phyloP scores from a whole-genome alignment of 805 yeast species.

The Sugiyamaella marilandica region DNA sequence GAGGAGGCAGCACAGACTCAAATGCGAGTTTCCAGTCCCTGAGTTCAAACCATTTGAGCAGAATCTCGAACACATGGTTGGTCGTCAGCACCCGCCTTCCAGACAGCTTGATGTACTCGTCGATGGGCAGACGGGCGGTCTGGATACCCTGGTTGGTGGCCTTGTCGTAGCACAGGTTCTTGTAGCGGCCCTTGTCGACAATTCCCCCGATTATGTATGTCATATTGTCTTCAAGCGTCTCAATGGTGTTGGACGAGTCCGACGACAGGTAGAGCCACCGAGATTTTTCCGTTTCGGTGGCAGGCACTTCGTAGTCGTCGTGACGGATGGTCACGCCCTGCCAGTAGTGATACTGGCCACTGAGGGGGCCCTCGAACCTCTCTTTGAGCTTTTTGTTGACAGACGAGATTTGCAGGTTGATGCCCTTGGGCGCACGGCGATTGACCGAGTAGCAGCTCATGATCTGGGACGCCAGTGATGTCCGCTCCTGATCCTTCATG shows the following conservation, averaged over 20 bases:
- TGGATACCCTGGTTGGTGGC: constrained; percentile 67
- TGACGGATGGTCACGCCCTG: constrained; percentile 50
- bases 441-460: constrained; percentile 79
- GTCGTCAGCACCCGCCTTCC: constrained; percentile 91
- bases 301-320: constrained; percentile 35
- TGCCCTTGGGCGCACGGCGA: constrained; percentile 52
- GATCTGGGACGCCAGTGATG: constrained; percentile 73
- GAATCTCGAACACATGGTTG: constrained; percentile 86
- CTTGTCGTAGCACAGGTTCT: constrained; percentile 71
- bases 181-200: constrained; percentile 90
- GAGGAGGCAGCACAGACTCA: constrained; percentile 77
- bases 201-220: constrained; percentile 93
- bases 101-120: constrained; percentile 70
- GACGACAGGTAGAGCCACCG: constrained; percentile 69
- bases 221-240: constrained; percentile 57
- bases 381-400: constrained; percentile 60
- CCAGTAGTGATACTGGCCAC: constrained; percentile 62
- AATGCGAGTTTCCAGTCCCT: constrained; percentile 84
- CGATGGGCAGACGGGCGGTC: constrained; percentile 82
- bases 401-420: constrained; percentile 57
- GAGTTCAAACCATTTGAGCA: constrained; percentile 73
- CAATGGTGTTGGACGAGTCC: constrained; percentile 71
- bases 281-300: constrained; percentile 32
- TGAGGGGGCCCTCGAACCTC: constrained; percentile 62
- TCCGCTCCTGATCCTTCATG: constrained; percentile 70